Evolutionary conservation across 1,284 basidiomycete genomes (phyloP).

Genomic region (Farysia itapuensis): DNA sequence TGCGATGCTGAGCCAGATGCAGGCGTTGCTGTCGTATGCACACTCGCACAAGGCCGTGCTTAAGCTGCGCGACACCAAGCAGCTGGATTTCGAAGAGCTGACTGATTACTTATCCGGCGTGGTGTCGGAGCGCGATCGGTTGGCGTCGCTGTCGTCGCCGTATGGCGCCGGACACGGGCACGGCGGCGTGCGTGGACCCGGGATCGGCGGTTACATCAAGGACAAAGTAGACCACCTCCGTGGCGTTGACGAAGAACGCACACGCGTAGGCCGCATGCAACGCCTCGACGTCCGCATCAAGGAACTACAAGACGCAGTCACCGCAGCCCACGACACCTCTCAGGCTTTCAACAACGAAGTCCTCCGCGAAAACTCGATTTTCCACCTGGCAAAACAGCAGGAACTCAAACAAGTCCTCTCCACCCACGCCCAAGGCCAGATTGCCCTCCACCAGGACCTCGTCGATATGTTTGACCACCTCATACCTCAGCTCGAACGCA

Average conservation of each 20-base stretch:
- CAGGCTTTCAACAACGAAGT: slow-evolving; percentile 94
- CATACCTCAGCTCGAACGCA: slow-evolving; percentile 14
- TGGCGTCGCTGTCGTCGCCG: slow-evolving; percentile 61
- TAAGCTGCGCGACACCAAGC: slow-evolving; percentile 94
- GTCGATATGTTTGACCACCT: slow-evolving; percentile 25
- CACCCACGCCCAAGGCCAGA: slow-evolving; percentile 86
- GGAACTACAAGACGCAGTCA: slow-evolving; percentile 96
- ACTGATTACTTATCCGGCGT: slow-evolving; percentile 91
- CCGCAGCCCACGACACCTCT: slow-evolving; percentile 88
- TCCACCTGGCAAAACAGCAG: slow-evolving; percentile 83
- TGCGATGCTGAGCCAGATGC: slow-evolving; percentile 82
- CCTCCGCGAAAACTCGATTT: slow-evolving; percentile 81
- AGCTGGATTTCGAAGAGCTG: slow-evolving; percentile 96
- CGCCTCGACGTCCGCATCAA: slow-evolving; percentile 91
- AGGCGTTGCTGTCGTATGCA: slow-evolving; percentile 84
- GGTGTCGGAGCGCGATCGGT: slow-evolving; percentile 84
- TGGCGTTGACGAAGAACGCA: slow-evolving; percentile 89
- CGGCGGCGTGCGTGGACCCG: slow-evolving; percentile 68
- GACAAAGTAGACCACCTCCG: slow-evolving; percentile 87
- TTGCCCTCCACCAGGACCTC: slow-evolving; percentile 70
- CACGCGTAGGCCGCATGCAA: slow-evolving; percentile 85
- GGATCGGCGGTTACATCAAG: slow-evolving; percentile 77
- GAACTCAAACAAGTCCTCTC: slow-evolving; percentile 95
- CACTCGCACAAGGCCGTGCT: slow-evolving; percentile 86
- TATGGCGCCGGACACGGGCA: slow-evolving; percentile 48